Conservation (phyloP, 176 grass and related monocot genomes). For the bread wheat (Triticum aestivum) region DNA sequence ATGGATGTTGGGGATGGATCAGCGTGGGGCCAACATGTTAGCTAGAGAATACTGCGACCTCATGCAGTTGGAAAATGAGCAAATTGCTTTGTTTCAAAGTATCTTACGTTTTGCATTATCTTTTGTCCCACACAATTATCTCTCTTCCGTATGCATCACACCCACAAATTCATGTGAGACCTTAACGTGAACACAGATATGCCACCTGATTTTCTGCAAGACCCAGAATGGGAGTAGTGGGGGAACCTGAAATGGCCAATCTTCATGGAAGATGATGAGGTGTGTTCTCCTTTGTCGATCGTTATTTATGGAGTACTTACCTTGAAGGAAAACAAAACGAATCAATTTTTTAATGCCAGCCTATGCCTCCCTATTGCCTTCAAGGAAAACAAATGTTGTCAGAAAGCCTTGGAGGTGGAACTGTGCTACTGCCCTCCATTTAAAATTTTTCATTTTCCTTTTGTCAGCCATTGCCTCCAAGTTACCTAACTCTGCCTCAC, state of each 20-base stretch:
- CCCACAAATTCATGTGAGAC: not conserved
- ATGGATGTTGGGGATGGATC: conserved; percentile 62
- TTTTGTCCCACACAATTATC: not conserved
- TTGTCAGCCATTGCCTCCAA: no score
- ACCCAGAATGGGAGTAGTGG: not conserved
- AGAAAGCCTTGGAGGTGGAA: no score
- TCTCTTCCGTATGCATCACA: not conserved
- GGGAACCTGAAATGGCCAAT: not conserved
- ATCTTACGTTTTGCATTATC: not conserved
- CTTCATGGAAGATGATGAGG: not conserved
- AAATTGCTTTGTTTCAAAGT: not conserved
- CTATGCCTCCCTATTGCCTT: not conserved
- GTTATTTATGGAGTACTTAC: not conserved
- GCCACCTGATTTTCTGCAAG: not conserved
- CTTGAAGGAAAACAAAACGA: not conserved
- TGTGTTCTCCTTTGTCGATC: not conserved
- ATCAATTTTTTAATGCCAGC: not conserved
- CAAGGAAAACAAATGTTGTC: no score
- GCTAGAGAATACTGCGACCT: conserved; percentile 30
- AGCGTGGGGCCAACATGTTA: conserved; percentile 49
- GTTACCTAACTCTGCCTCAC: no score
- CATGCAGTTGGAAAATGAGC: not conserved
- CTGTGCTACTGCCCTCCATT: no score
- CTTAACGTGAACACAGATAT: not conserved
- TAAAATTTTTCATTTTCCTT: no score